phyloP scores from a whole-genome alignment of 495 filamentous ascomycete species.

The Talaromyces proteolyticus region DNA sequence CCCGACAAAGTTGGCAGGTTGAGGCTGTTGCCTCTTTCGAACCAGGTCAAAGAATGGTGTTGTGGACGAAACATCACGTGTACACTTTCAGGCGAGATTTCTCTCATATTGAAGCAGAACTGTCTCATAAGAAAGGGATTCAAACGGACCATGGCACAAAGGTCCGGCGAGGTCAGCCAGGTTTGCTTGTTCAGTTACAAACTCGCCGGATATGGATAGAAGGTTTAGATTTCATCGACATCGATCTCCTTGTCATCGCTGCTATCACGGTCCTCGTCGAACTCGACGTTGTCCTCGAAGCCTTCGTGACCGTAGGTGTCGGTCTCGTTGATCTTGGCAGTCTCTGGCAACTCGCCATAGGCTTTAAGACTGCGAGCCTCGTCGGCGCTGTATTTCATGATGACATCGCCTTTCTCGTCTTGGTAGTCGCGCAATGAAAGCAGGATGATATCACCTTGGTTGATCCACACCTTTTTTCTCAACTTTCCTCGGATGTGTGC shows the following conservation, averaged over 20 bases:
- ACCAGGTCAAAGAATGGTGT: slow-evolving; percentile 4
- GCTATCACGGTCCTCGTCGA: slow-evolving; percentile 52
- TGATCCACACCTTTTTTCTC: slow-evolving; percentile 98
- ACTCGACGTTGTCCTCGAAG: slow-evolving; percentile 55
- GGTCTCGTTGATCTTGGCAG: slow-evolving; percentile 99
- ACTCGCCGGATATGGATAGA: slow-evolving; percentile 10
- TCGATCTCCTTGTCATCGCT: slow-evolving; percentile 54
- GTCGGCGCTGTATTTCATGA: slow-evolving; percentile 97
- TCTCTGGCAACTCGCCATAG: slow-evolving; percentile 95
- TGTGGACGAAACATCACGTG: slow-evolving; percentile 1
- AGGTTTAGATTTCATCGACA: slow-evolving; percentile 52
- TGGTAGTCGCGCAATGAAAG: slow-evolving; percentile 97
- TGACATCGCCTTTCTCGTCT: slow-evolving; percentile 98
- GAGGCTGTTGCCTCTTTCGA: background rate
- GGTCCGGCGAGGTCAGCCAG: slow-evolving; percentile 1
- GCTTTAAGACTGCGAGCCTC: slow-evolving; percentile 93
- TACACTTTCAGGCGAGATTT: background rate
- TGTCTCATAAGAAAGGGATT: slow-evolving; percentile 2
- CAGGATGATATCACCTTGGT: slow-evolving; percentile 98
- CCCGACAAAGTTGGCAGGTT: background rate
- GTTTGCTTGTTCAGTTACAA: background rate
- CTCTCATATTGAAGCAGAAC: background rate
- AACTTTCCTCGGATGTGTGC: slow-evolving; percentile 73
- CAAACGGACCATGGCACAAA: slow-evolving; percentile 3
- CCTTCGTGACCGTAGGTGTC: slow-evolving; percentile 75